These are phyloP conservation scores for Poa annua DNA, from an alignment of 176 grass and related monocot genomes.

Conservation along the genomic window DNA sequence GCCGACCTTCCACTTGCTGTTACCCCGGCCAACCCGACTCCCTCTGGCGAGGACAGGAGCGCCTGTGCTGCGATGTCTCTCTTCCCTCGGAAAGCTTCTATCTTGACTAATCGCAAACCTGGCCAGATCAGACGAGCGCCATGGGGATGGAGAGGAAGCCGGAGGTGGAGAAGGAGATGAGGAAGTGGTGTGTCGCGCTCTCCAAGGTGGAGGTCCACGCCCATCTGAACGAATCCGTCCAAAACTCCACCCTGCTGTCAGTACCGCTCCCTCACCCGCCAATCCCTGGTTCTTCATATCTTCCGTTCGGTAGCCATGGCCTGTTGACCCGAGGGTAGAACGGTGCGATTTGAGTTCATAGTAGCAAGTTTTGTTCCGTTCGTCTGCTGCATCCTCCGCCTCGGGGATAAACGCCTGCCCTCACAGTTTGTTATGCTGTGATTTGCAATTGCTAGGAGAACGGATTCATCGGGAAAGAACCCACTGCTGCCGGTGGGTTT, in stretches of 20 bases:
- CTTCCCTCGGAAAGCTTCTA: too few relatives aligned
- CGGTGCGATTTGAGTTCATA: not conserved
- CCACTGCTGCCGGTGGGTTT: too few relatives aligned
- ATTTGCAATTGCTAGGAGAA: too few relatives aligned
- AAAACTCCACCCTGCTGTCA: constrained; percentile 92
- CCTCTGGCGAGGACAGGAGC: too few relatives aligned
- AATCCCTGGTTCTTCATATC: not conserved
- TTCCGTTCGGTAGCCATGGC: not conserved
- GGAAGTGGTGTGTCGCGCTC: constrained; percentile 76
- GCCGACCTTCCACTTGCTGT: too few relatives aligned
- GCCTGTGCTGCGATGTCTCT: too few relatives aligned
- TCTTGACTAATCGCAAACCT: too few relatives aligned
- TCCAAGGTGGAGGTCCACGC: constrained; percentile 98
- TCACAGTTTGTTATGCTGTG: too few relatives aligned
- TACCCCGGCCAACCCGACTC: too few relatives aligned
- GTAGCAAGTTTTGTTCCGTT: not conserved
- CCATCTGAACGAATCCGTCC: constrained; percentile 94
- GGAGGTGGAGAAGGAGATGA: constrained; percentile 47
- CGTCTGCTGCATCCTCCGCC: too few relatives aligned
- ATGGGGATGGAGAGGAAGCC: constrained; percentile 42
- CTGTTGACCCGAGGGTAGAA: constrained; percentile 22
- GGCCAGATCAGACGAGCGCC: too few relatives aligned
- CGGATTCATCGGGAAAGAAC: too few relatives aligned
- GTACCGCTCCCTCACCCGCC: constrained; percentile 29
- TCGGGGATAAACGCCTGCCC: not conserved